Percentiles rank a stretch among this genome's conserved stretches.
phyloP scores from a whole-genome alignment of 164 flowering plant species.

The Nelumbo lutea region DNA sequence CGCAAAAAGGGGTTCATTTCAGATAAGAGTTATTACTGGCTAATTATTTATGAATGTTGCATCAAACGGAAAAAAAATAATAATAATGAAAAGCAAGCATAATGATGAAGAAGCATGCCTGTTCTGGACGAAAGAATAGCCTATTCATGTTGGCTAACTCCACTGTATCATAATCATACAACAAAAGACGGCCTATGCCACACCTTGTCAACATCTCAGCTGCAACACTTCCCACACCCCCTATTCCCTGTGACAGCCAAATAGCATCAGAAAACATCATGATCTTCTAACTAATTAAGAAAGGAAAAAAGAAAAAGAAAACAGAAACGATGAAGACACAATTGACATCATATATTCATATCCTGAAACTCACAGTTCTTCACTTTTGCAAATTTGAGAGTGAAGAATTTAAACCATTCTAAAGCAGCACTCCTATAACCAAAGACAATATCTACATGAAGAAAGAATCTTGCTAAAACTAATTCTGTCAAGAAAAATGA shows the following conservation, averaged over 20 bases:
- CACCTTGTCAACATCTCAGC: constrained; percentile 99
- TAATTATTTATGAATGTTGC: neutral
- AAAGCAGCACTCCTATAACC: neutral
- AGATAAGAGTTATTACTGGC: neutral
- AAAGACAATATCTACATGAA: neutral
- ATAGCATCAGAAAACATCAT: neutral
- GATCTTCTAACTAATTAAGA: too few relatives aligned
- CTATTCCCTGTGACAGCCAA: constrained; percentile 65
- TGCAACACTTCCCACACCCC: constrained; percentile 99
- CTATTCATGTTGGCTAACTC: constrained; percentile 99
- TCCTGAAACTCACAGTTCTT: neutral
- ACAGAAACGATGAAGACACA: neutral
- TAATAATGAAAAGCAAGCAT: neutral
- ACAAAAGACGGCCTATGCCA: constrained; percentile 93
- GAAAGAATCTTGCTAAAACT: neutral
- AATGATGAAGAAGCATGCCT: constrained; percentile 38
- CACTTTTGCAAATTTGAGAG: neutral
- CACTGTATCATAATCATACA: constrained; percentile 97
- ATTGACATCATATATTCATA: neutral
- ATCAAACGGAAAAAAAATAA: too few relatives aligned
- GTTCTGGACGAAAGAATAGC: constrained; percentile 97
- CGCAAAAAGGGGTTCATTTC: neutral
- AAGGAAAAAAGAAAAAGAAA: neutral
- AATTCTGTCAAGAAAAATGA: neutral
- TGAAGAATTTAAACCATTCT: neutral